These are phyloP conservation scores for Sarocladium oryzae DNA, from an alignment of 2,329 filamentous ascomycete species.

Conservation along the genomic window DNA sequence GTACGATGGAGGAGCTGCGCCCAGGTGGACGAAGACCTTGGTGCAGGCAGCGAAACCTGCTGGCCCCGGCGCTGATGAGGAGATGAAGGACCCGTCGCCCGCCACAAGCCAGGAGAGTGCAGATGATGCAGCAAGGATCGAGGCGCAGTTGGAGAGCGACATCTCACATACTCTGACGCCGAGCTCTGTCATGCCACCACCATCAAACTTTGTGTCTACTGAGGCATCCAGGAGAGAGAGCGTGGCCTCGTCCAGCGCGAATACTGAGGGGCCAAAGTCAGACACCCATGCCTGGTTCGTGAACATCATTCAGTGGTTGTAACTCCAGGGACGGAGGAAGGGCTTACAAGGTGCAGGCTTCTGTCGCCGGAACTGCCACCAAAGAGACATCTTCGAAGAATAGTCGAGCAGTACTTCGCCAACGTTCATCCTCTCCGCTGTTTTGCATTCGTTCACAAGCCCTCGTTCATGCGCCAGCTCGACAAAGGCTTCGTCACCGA, in stretches of 20 bases:
- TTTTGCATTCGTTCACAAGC: constrained; percentile 20
- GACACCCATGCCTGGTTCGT: constrained; percentile 2
- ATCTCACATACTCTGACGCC: not conserved
- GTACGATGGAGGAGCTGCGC: constrained; percentile 28
- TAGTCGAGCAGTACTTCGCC: constrained; percentile 17
- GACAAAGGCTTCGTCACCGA: constrained; percentile 13
- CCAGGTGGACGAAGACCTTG: constrained; percentile 4
- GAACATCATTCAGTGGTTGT: not conserved
- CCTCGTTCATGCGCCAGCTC: constrained; percentile 17
- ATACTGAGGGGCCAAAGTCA: not conserved
- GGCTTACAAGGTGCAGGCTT: constrained; percentile 9
- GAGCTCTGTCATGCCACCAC: not conserved
- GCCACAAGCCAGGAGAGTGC: not conserved
- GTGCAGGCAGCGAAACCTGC: not conserved
- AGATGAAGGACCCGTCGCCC: not conserved
- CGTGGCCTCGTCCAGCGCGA: not conserved
- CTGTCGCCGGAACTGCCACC: constrained; percentile 10
- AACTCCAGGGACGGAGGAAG: not conserved
- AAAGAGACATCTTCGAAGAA: constrained; percentile 10
- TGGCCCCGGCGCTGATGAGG: not conserved
- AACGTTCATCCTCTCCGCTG: constrained; percentile 21
- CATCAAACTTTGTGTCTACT: not conserved
- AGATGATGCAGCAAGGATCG: not conserved
- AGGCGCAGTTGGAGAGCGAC: constrained; percentile 2
- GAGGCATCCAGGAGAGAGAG: not conserved